Evolutionary conservation across 129 eudicot species (phyloP).

Genomic region (Erigeron canadensis): DNA sequence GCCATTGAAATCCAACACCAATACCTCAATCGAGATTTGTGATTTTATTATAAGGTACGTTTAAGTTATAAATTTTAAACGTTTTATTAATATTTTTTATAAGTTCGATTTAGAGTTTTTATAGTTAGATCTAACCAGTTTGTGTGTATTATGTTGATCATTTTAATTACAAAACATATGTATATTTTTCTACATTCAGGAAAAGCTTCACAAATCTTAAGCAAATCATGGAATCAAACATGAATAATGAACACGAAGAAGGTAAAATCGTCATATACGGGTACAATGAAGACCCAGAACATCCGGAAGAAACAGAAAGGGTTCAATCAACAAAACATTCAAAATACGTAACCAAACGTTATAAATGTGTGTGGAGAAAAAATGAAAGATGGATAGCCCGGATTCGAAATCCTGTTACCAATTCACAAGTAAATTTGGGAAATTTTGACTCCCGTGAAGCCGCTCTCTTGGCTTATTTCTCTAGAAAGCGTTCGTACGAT

Average conservation of each 20-base stretch:
- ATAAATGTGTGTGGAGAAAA: conserved; percentile 43
- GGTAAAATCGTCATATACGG: conserved; percentile 17
- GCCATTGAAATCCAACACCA: too few species aligned
- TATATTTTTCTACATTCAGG: too few species aligned
- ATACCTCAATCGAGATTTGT: too few species aligned
- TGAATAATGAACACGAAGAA: conserved; percentile 8
- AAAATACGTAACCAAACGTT: conserved; percentile 29
- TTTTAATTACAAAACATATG: too few species aligned
- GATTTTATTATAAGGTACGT: too few species aligned
- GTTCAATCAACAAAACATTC: conserved; percentile 16
- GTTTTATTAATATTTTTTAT: too few species aligned
- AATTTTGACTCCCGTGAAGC: conserved; percentile 23
- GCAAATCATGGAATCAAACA: background rate
- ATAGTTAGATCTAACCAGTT: too few species aligned
- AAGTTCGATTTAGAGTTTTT: too few species aligned
- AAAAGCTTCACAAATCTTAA: too few species aligned
- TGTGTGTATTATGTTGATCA: too few species aligned
- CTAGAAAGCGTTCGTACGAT: conserved; percentile 39
- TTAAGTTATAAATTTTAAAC: too few species aligned
- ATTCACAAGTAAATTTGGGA: conserved; percentile 30
- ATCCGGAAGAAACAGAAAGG: conserved; percentile 41
- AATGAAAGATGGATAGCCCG: conserved; percentile 38
- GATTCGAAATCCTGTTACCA: conserved; percentile 31
- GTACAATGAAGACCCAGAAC: conserved; percentile 26
- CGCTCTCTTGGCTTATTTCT: conserved; percentile 35